These are phyloP conservation scores for Silene coronaria DNA, from an alignment of 179 eudicot species.

Conservation along the genomic window DNA sequence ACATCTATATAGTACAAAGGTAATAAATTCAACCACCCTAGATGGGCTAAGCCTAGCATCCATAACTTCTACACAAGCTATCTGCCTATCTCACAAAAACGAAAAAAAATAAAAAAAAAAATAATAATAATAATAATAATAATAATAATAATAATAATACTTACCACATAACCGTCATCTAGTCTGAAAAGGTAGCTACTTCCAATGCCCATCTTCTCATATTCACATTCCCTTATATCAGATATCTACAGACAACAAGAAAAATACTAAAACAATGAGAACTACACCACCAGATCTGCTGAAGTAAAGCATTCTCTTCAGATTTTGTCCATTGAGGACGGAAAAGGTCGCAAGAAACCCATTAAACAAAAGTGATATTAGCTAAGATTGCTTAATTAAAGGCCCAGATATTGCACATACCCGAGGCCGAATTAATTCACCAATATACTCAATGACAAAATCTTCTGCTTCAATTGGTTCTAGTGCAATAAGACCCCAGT, in stretches of 20 bases:
- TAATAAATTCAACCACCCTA: slow-evolving; percentile 1
- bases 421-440: slow-evolving; percentile 92
- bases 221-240: slow-evolving; percentile 82
- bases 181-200: slow-evolving; percentile 98
- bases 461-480: slow-evolving; percentile 98
- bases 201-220: slow-evolving; percentile 98
- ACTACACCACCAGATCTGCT: neutral
- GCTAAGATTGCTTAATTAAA: neutral
- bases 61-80: neutral
- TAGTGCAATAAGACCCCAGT: slow-evolving; percentile 96
- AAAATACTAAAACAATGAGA: neutral
- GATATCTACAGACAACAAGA: slow-evolving; percentile 56
- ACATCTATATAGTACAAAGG: neutral
- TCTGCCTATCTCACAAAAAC: neutral
- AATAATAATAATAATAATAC: too few relatives aligned
- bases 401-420: slow-evolving; percentile 35
- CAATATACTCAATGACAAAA: slow-evolving; percentile 98
- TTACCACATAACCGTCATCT: slow-evolving; percentile 98
- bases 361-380: neutral
- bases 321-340: neutral
- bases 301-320: neutral
- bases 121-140: too few relatives aligned
- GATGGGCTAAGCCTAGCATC: neutral
- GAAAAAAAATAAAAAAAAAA: neutral
- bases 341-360: neutral